Percentiles rank a stretch among this genome's conserved stretches.
Conservation (phyloP, 768 basidiomycete genomes). For the Hydnum rufescens region DNA sequence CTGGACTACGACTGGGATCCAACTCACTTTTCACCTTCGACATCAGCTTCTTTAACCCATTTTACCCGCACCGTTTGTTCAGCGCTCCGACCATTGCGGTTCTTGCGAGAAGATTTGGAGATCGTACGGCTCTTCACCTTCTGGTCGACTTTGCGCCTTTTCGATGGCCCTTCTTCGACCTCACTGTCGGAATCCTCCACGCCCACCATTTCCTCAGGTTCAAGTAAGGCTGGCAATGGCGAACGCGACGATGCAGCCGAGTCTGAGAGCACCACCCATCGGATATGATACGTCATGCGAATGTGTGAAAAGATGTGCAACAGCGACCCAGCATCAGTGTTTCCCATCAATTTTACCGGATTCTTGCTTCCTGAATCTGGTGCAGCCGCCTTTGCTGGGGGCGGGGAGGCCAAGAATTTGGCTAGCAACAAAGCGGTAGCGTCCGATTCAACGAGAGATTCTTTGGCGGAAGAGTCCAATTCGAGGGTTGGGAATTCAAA, state of each 20-base stretch:
- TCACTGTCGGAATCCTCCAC: not conserved
- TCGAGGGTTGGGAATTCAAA: constrained; percentile 47
- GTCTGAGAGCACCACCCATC: not conserved
- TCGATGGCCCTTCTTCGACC: not conserved
- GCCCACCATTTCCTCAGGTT: constrained; percentile 25
- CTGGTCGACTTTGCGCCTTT: not conserved
- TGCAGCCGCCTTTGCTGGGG: constrained; percentile 3
- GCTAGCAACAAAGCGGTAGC: constrained; percentile 20
- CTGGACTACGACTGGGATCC: not conserved
- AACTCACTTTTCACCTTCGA: constrained; percentile 1
- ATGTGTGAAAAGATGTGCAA: constrained; percentile 81
- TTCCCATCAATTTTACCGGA: constrained; percentile 21
- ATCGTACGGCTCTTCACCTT: too few relatives aligned
- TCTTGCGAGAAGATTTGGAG: not conserved
- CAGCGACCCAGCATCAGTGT: constrained; percentile 41
- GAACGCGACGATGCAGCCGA: not conserved
- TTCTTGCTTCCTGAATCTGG: constrained; percentile 2
- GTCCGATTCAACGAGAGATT: constrained; percentile 16
- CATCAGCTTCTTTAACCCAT: not conserved
- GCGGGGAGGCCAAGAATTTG: constrained; percentile 21
- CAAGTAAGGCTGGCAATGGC: not conserved
- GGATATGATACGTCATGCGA: constrained; percentile 43
- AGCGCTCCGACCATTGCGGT: not conserved
- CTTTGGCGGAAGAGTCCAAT: constrained; percentile 1
- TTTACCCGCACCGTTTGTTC: not conserved